These are phyloP conservation scores for Plantago coronopus DNA, from an alignment of 305 asterid species.

Conservation along the genomic window DNA sequence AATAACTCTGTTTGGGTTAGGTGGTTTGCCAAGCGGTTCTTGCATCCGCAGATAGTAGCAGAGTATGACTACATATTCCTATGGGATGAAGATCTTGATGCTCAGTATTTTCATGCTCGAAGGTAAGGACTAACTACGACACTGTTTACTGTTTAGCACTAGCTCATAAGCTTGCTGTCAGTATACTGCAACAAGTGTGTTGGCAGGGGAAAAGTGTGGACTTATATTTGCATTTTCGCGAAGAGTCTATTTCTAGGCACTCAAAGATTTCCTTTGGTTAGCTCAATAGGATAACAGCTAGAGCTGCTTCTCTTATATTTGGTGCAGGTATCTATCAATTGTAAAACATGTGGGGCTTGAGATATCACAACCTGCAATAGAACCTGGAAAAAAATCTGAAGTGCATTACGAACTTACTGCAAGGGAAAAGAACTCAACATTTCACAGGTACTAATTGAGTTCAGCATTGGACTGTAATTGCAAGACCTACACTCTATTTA, in stretches of 20 bases:
- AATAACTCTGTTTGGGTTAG: slow-evolving; percentile 28
- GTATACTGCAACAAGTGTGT: background rate
- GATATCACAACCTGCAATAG: slow-evolving; percentile 82
- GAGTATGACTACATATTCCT: slow-evolving; percentile 61
- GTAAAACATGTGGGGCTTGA: slow-evolving; percentile 60
- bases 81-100: slow-evolving; percentile 92
- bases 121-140: slow-evolving; percentile 35
- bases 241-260: background rate
- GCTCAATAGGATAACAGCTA: background rate
- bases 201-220: background rate
- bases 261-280: background rate
- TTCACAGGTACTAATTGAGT: slow-evolving; percentile 50
- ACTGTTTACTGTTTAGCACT: no score
- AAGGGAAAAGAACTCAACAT: slow-evolving; percentile 40
- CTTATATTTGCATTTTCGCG: background rate
- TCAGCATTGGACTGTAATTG: slow-evolving; percentile 6
- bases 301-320: background rate
- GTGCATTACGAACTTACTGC: slow-evolving; percentile 63
- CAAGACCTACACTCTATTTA: background rate
- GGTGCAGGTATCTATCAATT: slow-evolving; percentile 54
- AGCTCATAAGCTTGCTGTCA: no score
- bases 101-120: slow-evolving; percentile 52
- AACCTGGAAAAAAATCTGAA: slow-evolving; percentile 49
- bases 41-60: slow-evolving; percentile 74
- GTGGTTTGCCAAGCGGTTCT: slow-evolving; percentile 91